Evolutionary conservation across 768 basidiomycete species (phyloP), one percentile per base, ranked within the genome.

Genomic region (Asterophora parasitica): DNA sequence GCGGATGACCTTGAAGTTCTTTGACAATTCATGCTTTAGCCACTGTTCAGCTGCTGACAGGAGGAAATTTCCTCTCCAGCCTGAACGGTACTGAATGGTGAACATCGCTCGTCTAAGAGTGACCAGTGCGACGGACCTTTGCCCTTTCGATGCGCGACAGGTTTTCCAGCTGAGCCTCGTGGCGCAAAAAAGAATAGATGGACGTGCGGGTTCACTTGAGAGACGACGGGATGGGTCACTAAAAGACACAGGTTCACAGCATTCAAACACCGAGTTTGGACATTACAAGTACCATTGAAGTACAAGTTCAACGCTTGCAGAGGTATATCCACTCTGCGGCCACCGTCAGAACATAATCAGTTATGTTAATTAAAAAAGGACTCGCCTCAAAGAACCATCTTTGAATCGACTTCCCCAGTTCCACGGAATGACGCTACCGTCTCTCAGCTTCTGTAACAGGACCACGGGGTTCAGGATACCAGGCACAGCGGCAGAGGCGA

Each of bases 1-100:
- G 34, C 96, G 85, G 49, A 99, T 99, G 42, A 98, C 89, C 70
- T 90, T 92, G 76, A 95, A 94, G 61, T 97, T 96, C 74, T 97
- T 98, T 4, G 92, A 89, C 10, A 99, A 71, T 61, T 98, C 95
- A 35, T 96, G 79, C 63, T 97, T 97, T 51, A 96, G 74, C 81
- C 89, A 93, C 56, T 95, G 93, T 63, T 97, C 93, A 3, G 87
- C 85, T 1, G 93, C 93, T 2, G 91, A 92, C 8, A 97, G 68
- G 15, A 97, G 58, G 63, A 92, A 97, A 40, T 96, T 96, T 40
- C 94, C 96, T 61, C 95, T 72, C 96, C 95, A 98, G 1, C 94
- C 89, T 82, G 32, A 35, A 31, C 7, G 23, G n/a, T 31, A 26
- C 20, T 23, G 17, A 30, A 16, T 11, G 31, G 40, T 8, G 23